Evolutionary conservation across 108 stramenopile genomes (phyloP), one percentile per base, ranked within the genome.

Genomic region (Cyclostephanos tholiformis): DNA sequence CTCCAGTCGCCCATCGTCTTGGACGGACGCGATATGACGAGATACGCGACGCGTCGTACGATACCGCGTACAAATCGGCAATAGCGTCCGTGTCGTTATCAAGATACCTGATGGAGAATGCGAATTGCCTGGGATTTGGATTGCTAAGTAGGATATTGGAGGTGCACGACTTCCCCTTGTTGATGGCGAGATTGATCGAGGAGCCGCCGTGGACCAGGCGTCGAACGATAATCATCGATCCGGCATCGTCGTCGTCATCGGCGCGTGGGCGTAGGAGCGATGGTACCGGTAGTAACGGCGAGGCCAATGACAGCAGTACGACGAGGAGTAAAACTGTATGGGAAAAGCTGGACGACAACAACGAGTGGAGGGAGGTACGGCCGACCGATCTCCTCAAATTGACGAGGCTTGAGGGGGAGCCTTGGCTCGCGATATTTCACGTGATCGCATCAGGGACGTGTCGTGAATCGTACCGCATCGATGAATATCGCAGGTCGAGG

Each of bases 121-220:
- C 65, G 6, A 20, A 67, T 13, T 64, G 62, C 12, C 58, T 84
- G 17, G 68, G 68, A 44, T 38, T 62, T 2, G 72, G 75, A 67
- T 52, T 79, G 1, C 41, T 75, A 0, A 76, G 80, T 19, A 68
- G 91, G 20, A 66, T 91, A 36, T 59, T 90, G 36, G 91, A 93
- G 51, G 89, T 85, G 12, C 93, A 95, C 73, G 95, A 95, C 62
- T 80, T 87, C 39, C 87, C 88, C 12, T 65, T 92, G 67, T 51
- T 82, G 20, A 72, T 95, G 61, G 75, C 91, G 10, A 89, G 89
- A 3, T 82, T 94, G 10, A 62, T 95, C 0, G 95, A 95, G 35
- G 90, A 94, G 71, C 93, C 93, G 38, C 95, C 95, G 6, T 95
- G 95, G 95, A 91, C 91, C 20, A 57, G 95, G 50, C 76, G 87